phyloP scores from a whole-genome alignment of 768 basidiomycete species.

The Phanerodontia chrysosporium region DNA sequence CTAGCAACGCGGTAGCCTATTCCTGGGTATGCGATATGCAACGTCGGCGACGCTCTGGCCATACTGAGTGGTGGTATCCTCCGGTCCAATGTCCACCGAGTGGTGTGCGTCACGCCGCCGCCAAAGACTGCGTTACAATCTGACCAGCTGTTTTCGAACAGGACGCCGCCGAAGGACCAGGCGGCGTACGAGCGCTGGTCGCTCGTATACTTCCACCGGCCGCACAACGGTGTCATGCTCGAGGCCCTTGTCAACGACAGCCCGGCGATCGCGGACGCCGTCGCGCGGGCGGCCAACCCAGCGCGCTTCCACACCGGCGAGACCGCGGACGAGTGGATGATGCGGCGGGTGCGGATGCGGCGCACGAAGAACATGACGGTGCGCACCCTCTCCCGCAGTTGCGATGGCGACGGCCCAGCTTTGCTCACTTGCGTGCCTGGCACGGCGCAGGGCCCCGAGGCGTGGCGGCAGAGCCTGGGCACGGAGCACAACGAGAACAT shows the following conservation, averaged over 20 bases:
- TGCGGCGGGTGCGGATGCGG: conserved; percentile 34
- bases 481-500: background rate
- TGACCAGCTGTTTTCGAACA: too few relatives aligned
- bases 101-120: conserved; percentile 37
- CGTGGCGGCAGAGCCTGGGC: conserved; percentile 3
- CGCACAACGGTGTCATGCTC: conserved; percentile 47
- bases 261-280: conserved; percentile 41
- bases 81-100: conserved; percentile 60
- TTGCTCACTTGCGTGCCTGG: background rate
- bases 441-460: conserved; percentile 1
- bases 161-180: conserved; percentile 56
- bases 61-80: conserved; percentile 63
- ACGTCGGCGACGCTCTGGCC: conserved; percentile 54
- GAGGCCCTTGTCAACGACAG: conserved; percentile 50
- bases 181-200: conserved; percentile 53
- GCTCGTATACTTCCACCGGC: conserved; percentile 63
- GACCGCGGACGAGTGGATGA: conserved; percentile 39
- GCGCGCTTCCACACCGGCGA: conserved; percentile 27
- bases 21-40: conserved; percentile 30
- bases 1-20: conserved; percentile 19
- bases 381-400: conserved; percentile 4
- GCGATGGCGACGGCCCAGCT: background rate
- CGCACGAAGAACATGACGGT: conserved; percentile 37
- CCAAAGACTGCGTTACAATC: background rate
- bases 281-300: conserved; percentile 29